Evolutionary conservation across 2,329 filamentous ascomycete species (phyloP), one percentile per base, ranked within the genome.

Genomic region (Trichoderma gracile): DNA sequence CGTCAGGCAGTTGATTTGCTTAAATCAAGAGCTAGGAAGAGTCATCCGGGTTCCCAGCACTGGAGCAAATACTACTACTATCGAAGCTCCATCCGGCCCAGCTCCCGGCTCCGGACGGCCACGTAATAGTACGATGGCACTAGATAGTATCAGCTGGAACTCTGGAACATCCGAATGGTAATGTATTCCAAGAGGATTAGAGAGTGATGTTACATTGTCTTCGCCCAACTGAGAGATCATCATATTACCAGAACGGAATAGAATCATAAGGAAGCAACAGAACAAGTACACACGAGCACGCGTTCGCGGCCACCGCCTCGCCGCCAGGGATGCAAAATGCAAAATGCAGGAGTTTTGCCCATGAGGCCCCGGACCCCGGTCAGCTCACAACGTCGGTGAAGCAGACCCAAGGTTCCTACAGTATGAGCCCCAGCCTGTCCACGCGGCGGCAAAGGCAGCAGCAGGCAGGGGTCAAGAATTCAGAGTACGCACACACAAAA

Each of bases 221-320:
- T 25, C 5, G 25, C 25, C 5, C 25, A 5, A 25, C 3, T 3
- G 25, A 25, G 25, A 25, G 25, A 25, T 25, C 25, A 25, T 25
- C 25, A n/a, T n/a, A n/a, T n/a, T n/a, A n/a, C n/a, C n/a, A n/a
- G n/a, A n/a, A n/a, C n/a, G n/a, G n/a, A n/a, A n/a, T n/a, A n/a
- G n/a, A n/a, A n/a, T n/a, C n/a, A n/a, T 25, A 38, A 38, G 9
- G 33, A 38, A 30, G 9, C 15, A n/a, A 9, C 3, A 43, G 3
- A 30, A n/a, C 42, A 52, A 54, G 40, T 61, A 45, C 58, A 53
- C 38, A 5, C 25, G 25, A 25, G 25, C 5, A 25, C 47, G 38
- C 52, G 47, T 61, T 61, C 58, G 42, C 45, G 58, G 58, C 58
- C 49, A 61, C 58, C 58, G 58, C 58, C 33, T 61, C 58, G 25